phyloP scores from a whole-genome alignment of 208 protist species.

The Trichomonas tenax region DNA sequence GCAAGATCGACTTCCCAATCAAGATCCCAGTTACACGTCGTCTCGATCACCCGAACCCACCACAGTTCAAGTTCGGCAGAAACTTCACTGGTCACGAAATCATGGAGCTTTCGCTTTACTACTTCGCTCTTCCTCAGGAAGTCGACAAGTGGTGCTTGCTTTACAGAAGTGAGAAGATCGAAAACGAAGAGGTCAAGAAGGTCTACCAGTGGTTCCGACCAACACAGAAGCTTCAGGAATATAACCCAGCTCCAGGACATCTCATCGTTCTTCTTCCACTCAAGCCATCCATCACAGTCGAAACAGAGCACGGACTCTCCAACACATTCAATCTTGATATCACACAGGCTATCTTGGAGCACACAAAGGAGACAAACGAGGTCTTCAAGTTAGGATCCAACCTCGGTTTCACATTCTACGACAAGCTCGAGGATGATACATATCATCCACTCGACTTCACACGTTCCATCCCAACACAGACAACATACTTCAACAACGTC shows the following conservation, averaged over 20 bases:
- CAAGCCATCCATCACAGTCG: neutral
- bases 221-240: neutral
- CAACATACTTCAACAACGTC: neutral
- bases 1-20: neutral
- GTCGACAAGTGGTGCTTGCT: neutral
- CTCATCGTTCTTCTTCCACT: neutral
- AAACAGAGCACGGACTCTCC: neutral
- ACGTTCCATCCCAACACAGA: neutral
- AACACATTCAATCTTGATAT: neutral
- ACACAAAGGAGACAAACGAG: no score
- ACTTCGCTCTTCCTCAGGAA: neutral
- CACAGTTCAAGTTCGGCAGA: neutral
- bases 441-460: neutral
- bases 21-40: neutral
- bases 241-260: neutral
- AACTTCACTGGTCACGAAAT: neutral
- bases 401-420: neutral
- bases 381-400: neutral
- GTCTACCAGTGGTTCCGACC: neutral
- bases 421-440: neutral
- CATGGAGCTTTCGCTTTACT: neutral
- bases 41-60: neutral
- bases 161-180: neutral
- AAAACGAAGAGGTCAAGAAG: neutral
- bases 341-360: neutral